Base-by-base conservation (phyloP, 2,329 filamentous ascomycete genomes). In the Microdochium paspali region DNA sequence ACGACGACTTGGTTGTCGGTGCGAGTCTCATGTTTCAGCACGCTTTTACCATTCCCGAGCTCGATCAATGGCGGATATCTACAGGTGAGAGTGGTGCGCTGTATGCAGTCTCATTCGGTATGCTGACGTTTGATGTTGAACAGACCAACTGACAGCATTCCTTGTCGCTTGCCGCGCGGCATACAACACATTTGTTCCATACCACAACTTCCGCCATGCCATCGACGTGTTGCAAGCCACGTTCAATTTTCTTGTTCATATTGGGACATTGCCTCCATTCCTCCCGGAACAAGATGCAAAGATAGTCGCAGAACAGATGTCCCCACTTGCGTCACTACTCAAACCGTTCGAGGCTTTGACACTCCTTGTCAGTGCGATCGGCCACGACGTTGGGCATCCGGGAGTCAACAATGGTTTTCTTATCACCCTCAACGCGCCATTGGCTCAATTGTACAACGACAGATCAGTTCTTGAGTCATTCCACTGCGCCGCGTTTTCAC, bases 381-480 rank as follows among this genome's bases (percentile, higher is more conserved):
- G 93, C 39, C 93, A 98, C 57, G 93, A 98, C 62, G 93, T 97
- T 32, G 93, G 93, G 21, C 93, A 98, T 62, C 93, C 93, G 0
- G 93, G 93, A 47, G 93, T 98, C 59, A 98, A 97, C 70, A 98
- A 98, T 62, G 90, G 91, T 25, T 98, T 98, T 61, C 73, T 98
- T 4, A 83, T 95, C 18, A 90, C 87, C 26, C 77, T 96, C 26
- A 95, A 96, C 61, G 87, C 93, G 18, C 91, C 93, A 1, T 72
- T 98, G 24, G 93, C 93, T 12, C 90, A 96, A 64, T 74, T 97
- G 13, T 98, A 97, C 71, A 97, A 97, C 60, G 93, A 98, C 64
- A 87, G 87, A 48, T 97, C 93, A 1, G 93, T 98, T 15, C 76
- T 98, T 31, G 93, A 98, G 66, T 94, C 91, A 1, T 98, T 97